Evolutionary conservation across 1,284 basidiomycete species (phyloP).

Genomic region (Leccinum solheimii): DNA sequence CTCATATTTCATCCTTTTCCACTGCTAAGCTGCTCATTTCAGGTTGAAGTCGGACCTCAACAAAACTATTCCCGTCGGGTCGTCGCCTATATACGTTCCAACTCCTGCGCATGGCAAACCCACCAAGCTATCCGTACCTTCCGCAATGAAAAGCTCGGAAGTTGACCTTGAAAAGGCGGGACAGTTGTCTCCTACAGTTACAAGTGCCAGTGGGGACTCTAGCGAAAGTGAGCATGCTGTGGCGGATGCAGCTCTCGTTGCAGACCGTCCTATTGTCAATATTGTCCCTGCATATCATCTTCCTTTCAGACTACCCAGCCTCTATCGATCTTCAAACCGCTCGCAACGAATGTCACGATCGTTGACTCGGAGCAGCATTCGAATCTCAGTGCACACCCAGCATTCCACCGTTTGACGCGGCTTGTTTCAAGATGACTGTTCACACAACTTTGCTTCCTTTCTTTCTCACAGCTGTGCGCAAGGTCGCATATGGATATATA

Average conservation of each 20-base stretch:
- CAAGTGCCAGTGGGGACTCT: slow-evolving; percentile 4
- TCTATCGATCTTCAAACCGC: slow-evolving; percentile 5
- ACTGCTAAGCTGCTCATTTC: not conserved
- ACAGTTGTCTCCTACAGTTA: slow-evolving; percentile 4
- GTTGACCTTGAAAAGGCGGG: slow-evolving; percentile 23
- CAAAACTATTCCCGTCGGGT: slow-evolving; percentile 20
- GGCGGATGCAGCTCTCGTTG: not conserved
- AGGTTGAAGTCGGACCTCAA: slow-evolving; percentile 14
- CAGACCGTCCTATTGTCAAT: not conserved
- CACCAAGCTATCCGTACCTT: not conserved
- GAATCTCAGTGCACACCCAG: slow-evolving; percentile 21
- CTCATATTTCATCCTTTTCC: not conserved
- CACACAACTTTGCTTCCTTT: not conserved
- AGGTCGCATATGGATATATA: slow-evolving; percentile 14
- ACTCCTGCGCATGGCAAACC: slow-evolving; percentile 7
- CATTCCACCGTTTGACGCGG: slow-evolving; percentile 10
- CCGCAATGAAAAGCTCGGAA: slow-evolving; percentile 2
- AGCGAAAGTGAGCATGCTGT: not conserved
- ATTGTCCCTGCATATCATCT: slow-evolving; percentile 16
- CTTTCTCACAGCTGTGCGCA: slow-evolving; percentile 11
- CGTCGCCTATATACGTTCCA: slow-evolving; percentile 25
- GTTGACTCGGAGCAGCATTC: slow-evolving; percentile 7
- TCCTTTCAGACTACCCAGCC: slow-evolving; percentile 21
- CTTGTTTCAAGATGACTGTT: not conserved
- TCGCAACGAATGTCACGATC: slow-evolving; percentile 8